A percentile compares a stretch with the other conserved stretches of the same genome.
These are phyloP conservation scores for Leptomonas pyrrhocoris DNA, from an alignment of 208 protist species.

Conservation along the genomic window DNA sequence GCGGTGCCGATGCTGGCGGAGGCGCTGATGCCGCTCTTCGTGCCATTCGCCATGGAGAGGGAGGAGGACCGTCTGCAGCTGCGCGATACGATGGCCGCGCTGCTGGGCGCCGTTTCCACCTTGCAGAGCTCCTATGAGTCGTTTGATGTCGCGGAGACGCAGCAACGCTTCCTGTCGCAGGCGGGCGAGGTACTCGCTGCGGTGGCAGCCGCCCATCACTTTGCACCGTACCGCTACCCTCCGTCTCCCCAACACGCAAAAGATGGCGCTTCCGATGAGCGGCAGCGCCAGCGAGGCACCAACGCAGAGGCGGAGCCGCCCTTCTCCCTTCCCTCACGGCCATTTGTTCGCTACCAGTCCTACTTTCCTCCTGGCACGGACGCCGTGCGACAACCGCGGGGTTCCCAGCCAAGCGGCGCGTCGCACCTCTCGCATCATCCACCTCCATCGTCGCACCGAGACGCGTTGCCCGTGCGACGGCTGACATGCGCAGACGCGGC, in stretches of 20 bases:
- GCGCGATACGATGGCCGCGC: conserved; percentile 5
- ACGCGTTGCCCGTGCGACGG: not conserved
- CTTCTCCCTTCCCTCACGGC: conserved; percentile 46
- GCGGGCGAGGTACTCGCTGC: conserved; percentile 12
- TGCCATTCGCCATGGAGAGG: conserved; percentile 9
- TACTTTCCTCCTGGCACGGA: conserved; percentile 71
- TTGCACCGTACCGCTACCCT: not conserved
- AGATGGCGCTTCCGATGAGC: not conserved
- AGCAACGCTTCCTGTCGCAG: conserved; percentile 21
- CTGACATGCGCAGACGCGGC: not conserved
- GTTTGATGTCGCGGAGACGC: conserved; percentile 5
- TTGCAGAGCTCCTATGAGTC: conserved; percentile 17
- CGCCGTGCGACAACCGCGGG: conserved; percentile 31
- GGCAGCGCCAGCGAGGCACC: not conserved
- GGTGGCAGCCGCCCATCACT: conserved; percentile 4
- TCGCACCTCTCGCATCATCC: not conserved
- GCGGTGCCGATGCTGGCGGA: conserved; percentile 47
- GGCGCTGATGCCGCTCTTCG: conserved; percentile 51
- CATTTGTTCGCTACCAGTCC: conserved; percentile 42
- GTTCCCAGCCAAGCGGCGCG: not conserved
- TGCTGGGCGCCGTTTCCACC: conserved; percentile 29
- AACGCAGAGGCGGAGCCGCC: conserved; percentile 1
- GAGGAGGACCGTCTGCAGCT: conserved; percentile 2
- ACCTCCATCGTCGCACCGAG: not conserved
- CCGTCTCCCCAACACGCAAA: not conserved